phyloP scores from a whole-genome alignment of 805 yeast genomes.

The Spathaspora hagerdaliae region DNA sequence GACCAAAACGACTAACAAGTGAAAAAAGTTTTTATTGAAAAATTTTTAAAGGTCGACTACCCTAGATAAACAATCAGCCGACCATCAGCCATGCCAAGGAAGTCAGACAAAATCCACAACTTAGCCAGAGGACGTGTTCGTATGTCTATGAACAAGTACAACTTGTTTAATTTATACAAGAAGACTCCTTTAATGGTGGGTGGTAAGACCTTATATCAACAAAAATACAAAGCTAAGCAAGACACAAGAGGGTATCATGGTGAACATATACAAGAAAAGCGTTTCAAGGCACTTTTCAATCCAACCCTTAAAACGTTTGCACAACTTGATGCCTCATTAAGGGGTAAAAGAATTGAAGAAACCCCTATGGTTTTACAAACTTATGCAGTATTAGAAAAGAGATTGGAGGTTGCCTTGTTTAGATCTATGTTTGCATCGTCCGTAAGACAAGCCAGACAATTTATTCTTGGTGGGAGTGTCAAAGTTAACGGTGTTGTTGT shows the following conservation, averaged over 20 bases:
- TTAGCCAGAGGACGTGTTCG: constrained; percentile 71
- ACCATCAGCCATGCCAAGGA: constrained; percentile 50
- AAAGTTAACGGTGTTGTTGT: constrained; percentile 79
- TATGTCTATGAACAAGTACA: constrained; percentile 87
- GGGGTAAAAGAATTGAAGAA: constrained; percentile 49
- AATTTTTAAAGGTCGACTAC: too few species aligned
- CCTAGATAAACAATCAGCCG: not conserved
- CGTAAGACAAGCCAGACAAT: constrained; percentile 89
- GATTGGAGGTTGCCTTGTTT: constrained; percentile 86
- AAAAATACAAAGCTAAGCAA: constrained; percentile 86
- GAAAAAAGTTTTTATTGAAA: too few species aligned
- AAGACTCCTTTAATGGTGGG: constrained; percentile 53
- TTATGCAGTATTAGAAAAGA: constrained; percentile 79
- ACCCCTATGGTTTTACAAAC: constrained; percentile 90
- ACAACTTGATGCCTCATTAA: constrained; percentile 77
- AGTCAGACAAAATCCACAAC: constrained; percentile 52
- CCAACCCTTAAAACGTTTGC: constrained; percentile 79
- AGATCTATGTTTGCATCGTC: constrained; percentile 92
- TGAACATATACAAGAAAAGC: constrained; percentile 80
- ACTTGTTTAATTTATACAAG: constrained; percentile 83
- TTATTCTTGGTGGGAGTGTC: constrained; percentile 76
- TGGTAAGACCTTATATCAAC: constrained; percentile 76
- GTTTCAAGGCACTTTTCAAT: constrained; percentile 71
- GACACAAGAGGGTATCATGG: constrained; percentile 96
- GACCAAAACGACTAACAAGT: too few species aligned